Evolutionary conservation across 495 filamentous ascomycete species (phyloP), one percentile per base, ranked within the genome.

Genomic region (Usnea hakonensis): DNA sequence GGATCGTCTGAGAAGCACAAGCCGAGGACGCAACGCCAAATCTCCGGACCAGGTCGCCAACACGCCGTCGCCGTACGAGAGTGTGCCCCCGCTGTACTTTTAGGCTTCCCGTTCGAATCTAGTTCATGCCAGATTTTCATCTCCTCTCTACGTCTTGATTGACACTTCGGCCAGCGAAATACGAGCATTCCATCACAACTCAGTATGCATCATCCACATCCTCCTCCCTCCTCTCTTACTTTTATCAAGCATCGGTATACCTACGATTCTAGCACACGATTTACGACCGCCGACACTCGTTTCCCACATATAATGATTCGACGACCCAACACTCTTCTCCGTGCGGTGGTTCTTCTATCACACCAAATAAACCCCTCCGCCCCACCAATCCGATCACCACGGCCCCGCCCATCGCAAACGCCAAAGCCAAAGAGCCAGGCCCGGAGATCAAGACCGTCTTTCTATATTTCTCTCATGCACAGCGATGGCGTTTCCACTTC

Each of bases 1-100:
- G 0, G 83, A 84, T 57, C 81, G 87, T 19, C 84, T 90, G 76
- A 80, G 87, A 21, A 87, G 84, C n/a, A 84, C 78, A 21, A 87
- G 82, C 70, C 81, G 87, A 33, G 81, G 82, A 2, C 69, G 78
- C 16, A 77, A 76, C 35, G 70, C 58, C 58, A 72, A 64, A 56
- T 71, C 63, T 46, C 69, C 57, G 58, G 69, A 73, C 13, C 62
- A 65, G 17, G 30, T 41, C 61, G 75, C 26, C 72, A 72, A 68
- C 72, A 75, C 70, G 74, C 77, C 69, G 26, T 73, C 75, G 13
- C 81, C 83, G 44, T 85, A 86, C 69, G 83, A 86, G 70, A 84
- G 80, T 62, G 73, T 85, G 28, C 78, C 76, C 7, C 73, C 75
- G n/a, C 33, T 68, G 19, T 70, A 68, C 46, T 70, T 70, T 36